Evolutionary conservation across 176 grass and related monocot genomes (phyloP), one percentile per base, ranked within the genome.

Genomic region (Oryza rufipogon): DNA sequence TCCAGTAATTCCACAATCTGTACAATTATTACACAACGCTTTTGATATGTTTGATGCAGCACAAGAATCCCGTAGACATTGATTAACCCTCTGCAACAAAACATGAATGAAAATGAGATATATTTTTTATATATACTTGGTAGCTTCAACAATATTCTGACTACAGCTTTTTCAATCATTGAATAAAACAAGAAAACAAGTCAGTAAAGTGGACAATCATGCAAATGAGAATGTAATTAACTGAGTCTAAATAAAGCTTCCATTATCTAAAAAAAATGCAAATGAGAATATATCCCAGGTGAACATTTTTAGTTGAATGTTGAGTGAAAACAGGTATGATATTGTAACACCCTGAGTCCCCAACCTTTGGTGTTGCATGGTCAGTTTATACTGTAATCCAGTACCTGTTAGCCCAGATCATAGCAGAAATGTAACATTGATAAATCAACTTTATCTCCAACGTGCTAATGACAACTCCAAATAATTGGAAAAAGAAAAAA

Each of bases 21-120:
- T 91, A 22, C 88, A 83, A 3, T 0, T 11, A 26, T 30, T 22
- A 84, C 92, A 95, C 2, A 30, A 65, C 46, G 74, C 58, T 69
- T 79, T 80, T 63, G 77, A 36, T 73, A 79, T 74, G 7, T 66
- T 63, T 10, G 71, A 74, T 23, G 5, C 2, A 77, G 54, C 73
- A 84, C 95, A 95, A 76, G 87, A 68, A 84, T 89, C 80, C 25
- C 13, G 46, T 64, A 98, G 91, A 78, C 92, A 98, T 48, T 95
- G 89, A 69, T 93, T 95, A 65, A 98, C 91, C 73, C 89, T 98
- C 95, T 98, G 90, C 75, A 83, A 82, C 2, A 70, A 75, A 91
- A 77, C 48, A 25, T 48, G 49, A 66, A 69, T 76, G 32, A 81
- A 71, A n/a, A 80, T 39, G 74, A 64, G 46, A 41, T 77, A 9